Base-by-base conservation (phyloP, 75 land plant species). In the Cryptomeria japonica region DNA sequence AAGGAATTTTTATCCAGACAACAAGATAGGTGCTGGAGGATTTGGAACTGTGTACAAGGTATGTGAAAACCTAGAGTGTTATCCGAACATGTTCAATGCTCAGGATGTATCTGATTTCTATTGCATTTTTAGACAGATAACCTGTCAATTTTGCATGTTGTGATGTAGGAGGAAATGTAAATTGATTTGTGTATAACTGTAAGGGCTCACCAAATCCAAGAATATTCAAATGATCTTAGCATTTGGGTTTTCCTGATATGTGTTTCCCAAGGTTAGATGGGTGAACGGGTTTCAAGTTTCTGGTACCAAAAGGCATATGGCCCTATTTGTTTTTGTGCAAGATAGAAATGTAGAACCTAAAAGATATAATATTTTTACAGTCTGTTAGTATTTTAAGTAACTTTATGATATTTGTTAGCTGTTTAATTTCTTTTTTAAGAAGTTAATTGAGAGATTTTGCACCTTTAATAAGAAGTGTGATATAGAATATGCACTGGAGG, bases 41-140 rank as follows among this genome's bases (percentile, higher is more conserved):
- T 93, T 89, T 87, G 94, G 93, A 68, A 89, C 90, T 46, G 93
- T 93, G 12, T 90, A 93, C 72, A 93, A 83, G 89, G 94, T 90
- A 86, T 87, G 16, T 32, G 42, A 84, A 22, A 25, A 84, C 53
- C 13, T 47, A 84, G 85, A 16, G 22, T 87, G 34, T 1, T 53
- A 72, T 32, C 14, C 51, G 39, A 84, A 13, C 19, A 46, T 6
- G 82, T 90, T 16, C 44, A 83, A 25, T 19, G 14, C 31, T 83
- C 18, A 25, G 42, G 22, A 22, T 80, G 83, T 53, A 47, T 25
- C 53, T 46, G 36, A 34, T 25, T 42, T 47, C 34, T 77, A 11
- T 47, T 32, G 34, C 18, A n/a, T 49, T 88, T 25, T 56, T 68
- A 31, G 44, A 18, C 22, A 41, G 37, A 36, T 36, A 32, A 6